Conservation (phyloP, 106 monocot species). For the Apostasia shenzhenica region DNA sequence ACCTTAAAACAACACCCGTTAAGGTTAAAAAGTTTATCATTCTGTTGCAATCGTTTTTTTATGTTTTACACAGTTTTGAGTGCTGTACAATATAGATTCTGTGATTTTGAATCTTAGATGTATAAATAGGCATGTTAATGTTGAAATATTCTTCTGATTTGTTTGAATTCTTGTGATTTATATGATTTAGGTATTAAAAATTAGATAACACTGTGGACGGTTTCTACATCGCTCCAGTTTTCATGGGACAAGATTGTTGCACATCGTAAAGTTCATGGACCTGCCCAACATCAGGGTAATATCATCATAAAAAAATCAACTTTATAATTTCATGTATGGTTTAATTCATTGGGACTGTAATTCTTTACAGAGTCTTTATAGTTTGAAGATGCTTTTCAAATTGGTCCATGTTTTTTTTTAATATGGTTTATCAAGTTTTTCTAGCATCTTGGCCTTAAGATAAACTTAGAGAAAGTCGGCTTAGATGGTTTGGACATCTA, state of each 20-base stretch:
- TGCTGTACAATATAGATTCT: too few species aligned
- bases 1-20: too few species aligned
- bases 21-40: too few species aligned
- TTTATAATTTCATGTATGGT: background rate
- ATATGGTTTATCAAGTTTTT: too few species aligned
- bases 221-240: constrained; percentile 71
- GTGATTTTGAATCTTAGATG: too few species aligned
- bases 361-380: too few species aligned
- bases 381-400: background rate
- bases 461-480: too few species aligned
- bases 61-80: too few species aligned
- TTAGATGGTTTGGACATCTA: too few species aligned
- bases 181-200: constrained; percentile 34
- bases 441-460: too few species aligned
- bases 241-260: constrained; percentile 97
- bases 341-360: background rate
- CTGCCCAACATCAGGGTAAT: constrained; percentile 94
- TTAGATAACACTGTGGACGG: constrained; percentile 84
- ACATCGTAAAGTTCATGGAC: constrained; percentile 87
- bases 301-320: background rate
- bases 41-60: too few species aligned
- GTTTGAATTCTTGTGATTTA: background rate
- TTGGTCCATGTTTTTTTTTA: background rate
- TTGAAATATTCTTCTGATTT: background rate
- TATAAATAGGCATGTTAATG: too few species aligned